Base-by-base conservation (phyloP, 495 filamentous ascomycete genomes). In the Hamigera avellanea region DNA sequence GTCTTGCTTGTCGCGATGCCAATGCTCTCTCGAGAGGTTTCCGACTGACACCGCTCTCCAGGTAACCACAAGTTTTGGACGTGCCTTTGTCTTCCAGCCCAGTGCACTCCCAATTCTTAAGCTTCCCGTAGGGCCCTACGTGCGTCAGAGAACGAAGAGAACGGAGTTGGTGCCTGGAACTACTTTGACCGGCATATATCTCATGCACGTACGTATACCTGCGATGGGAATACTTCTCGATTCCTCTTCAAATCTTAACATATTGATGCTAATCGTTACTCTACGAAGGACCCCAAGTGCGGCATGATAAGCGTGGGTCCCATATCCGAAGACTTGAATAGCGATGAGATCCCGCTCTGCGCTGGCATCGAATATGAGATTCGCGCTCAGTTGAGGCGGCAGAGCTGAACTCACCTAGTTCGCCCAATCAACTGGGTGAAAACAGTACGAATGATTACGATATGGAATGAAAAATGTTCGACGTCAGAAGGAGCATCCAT, bases 131-230 rank as follows among this genome's bases (percentile, higher is more conserved):
- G 32, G 17, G 9, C 32, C 32, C 10, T 35, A 19, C 19, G 14
- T 36, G 12, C 39, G 8, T 23, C 33, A 19, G 17, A 33, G n/a
- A 14, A 8, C 17, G 14, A 33, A 33, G 31, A 33, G 17, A 14
- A 19, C 31, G 26, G 8, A 32, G 14, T 37, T 42, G 2, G 2
- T n/a, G 10, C 18, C 19, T 18, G 40, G 40, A n/a, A 19, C 19
- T 3, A 37, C 40, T 10, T 28, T 42, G 28, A 37, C 40, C 18
- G 39, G 39, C 9, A 32, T 41, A 25, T 36, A 41, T 17, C 31
- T 41, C 25, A 41, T 41, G 40, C 34, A 37, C 37, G 33, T 42
- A 37, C 27, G 32, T 32, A 12, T 8, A 35, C n/a, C 30, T 8
- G 13, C 8, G 16, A 16, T 8, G 32, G 30, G 32, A 26, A 33